phyloP scores from a whole-genome alignment of 306 rosid genomes.

The Crotalaria pallida region DNA sequence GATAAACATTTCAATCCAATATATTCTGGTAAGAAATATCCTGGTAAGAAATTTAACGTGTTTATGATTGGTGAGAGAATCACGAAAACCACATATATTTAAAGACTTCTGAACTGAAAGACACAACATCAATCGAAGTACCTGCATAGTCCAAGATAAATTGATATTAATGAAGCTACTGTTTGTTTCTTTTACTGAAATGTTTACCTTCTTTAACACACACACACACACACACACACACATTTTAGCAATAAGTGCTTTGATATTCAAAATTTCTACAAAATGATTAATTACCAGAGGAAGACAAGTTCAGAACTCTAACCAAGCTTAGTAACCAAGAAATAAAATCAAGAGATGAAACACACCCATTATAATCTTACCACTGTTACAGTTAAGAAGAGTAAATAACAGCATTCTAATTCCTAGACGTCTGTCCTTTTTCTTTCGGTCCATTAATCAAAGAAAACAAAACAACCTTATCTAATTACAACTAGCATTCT shows the following conservation, averaged over 20 bases:
- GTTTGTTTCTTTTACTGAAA: background rate
- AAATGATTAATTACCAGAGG: constrained; percentile 1
- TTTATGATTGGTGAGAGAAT: constrained; percentile 16
- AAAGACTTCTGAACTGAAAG: background rate
- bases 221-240: background rate
- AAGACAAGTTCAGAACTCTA: background rate
- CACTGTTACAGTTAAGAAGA: background rate
- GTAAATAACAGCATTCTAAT: background rate
- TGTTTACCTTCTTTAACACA: background rate
- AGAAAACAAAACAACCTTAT: background rate
- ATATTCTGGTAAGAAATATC: background rate
- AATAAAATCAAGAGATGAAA: background rate
- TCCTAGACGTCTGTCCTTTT: background rate
- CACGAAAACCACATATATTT: constrained; percentile 1
- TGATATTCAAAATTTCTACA: background rate
- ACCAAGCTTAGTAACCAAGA: background rate
- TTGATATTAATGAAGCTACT: constrained; percentile 4
- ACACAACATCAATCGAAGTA: background rate
- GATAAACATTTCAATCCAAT: background rate
- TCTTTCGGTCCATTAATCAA: background rate
- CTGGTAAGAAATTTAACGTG: background rate
- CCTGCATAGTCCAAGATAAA: background rate
- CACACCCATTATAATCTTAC: background rate
- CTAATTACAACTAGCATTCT: background rate
- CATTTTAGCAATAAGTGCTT: background rate